Conservation (phyloP, 805 yeast genomes). For the Candida xiaguanensis region DNA sequence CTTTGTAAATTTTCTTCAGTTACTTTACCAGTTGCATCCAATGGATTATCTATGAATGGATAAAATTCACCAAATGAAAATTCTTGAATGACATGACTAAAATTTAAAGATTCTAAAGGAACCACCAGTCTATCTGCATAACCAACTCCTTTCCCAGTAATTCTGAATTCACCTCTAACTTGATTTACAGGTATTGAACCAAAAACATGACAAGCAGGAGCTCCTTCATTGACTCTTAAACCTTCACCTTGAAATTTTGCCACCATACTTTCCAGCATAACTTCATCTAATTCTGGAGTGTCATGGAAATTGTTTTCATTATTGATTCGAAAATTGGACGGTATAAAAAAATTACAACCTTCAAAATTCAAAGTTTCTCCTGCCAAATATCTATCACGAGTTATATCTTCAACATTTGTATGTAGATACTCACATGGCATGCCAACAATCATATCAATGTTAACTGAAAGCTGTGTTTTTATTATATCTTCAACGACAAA, state of each 20-base stretch:
- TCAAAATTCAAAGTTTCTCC: slow-evolving; percentile 70
- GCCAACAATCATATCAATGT: slow-evolving; percentile 74
- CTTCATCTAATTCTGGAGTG: slow-evolving; percentile 61
- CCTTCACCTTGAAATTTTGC: slow-evolving; percentile 58
- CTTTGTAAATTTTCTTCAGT: slow-evolving; percentile 47
- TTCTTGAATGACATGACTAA: slow-evolving; percentile 82
- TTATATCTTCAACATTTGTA: slow-evolving; percentile 71
- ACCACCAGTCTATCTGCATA: slow-evolving; percentile 47
- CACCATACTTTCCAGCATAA: slow-evolving; percentile 59
- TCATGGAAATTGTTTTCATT: slow-evolving; percentile 45
- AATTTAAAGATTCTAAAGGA: slow-evolving; percentile 55
- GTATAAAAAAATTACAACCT: slow-evolving; percentile 57
- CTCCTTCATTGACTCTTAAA: slow-evolving; percentile 43
- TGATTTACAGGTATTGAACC: slow-evolving; percentile 83
- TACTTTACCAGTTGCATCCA: slow-evolving; percentile 67
- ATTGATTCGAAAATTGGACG: slow-evolving; percentile 45
- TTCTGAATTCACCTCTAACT: slow-evolving; percentile 81
- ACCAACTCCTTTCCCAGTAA: slow-evolving; percentile 74
- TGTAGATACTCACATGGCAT: slow-evolving; percentile 79
- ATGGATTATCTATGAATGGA: slow-evolving; percentile 83
- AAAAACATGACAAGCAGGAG: slow-evolving; percentile 81
- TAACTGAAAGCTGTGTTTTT: slow-evolving; percentile 57
- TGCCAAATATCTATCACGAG: slow-evolving; percentile 76
- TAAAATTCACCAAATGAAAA: slow-evolving; percentile 88
- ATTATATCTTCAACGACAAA: slow-evolving; percentile 68